Base-by-base conservation (phyloP, 2,329 filamentous ascomycete species). In the Lachnellula hyalina region DNA sequence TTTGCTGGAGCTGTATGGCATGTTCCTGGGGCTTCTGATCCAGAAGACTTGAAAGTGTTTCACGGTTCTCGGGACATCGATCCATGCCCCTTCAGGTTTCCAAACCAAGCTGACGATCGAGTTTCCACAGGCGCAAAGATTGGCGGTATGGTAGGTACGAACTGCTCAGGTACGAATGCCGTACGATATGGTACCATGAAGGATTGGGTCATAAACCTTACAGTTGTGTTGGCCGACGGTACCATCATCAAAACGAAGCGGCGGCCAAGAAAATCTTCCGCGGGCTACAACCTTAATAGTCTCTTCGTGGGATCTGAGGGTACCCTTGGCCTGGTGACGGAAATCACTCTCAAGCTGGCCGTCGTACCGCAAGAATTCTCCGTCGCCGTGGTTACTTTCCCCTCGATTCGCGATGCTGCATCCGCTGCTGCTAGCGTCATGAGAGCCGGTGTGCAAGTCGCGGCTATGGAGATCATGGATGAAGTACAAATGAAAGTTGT, bases 161-260 rank as follows among this genome's bases (percentile, higher is more conserved):
- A 89, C 65, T 85, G 83, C 67, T 86, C 84, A 12, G 89, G 89
- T 2, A 93, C 89, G 0, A 92, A 91, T 65, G 87, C 87, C 2
- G 87, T 91, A 41, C 80, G 84, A 61, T 93, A 93, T 66, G 89
- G 89, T 6, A 92, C 89, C 0, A 93, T 93, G 89, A 90, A 89
- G 67, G 89, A 93, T 65, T 92, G 88, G 87, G 87, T 93, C 25
- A 83, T 93, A 66, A 91, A 91, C 65, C 72, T 93, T 54, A 93
- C 89, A 0, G 86, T 92, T 1, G 89, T 93, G 1, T 78, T 93
- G 28, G 85, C 89, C 9, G 88, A 93, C 64, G 89, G 89, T 1
- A 86, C 82, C 0, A 73, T 93, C 23, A 87, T 93, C 73, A 93
- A 92, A 74, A 93, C 89, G 0, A 79, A 87, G 52, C 78, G 83